A percentile compares a stretch with the other conserved stretches of the same genome.
These are phyloP conservation scores for Symmetrospora coprosmae DNA, from an alignment of 768 basidiomycete genomes.

Conservation along the genomic window DNA sequence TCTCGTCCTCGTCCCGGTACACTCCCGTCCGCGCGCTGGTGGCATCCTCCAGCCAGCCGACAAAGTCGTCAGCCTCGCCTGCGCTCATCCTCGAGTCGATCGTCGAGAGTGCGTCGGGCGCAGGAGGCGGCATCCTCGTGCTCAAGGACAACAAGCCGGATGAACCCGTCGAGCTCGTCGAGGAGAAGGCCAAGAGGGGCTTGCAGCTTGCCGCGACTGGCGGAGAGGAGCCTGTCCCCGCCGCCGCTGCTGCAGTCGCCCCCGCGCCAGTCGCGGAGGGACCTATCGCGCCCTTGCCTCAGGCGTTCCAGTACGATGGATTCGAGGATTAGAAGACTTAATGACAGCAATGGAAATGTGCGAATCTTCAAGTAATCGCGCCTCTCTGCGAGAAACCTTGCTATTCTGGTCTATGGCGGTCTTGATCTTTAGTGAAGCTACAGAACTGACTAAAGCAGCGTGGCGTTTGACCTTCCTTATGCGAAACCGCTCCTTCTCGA, in stretches of 20 bases:
- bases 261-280: neutral
- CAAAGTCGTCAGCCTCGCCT: slow-evolving; percentile 14
- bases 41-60: slow-evolving; percentile 31
- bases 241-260: neutral
- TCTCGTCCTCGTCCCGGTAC: slow-evolving; percentile 65
- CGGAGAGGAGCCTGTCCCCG: slow-evolving; percentile 16
- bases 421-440: too few species aligned
- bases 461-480: too few species aligned
- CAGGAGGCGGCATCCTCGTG: slow-evolving; percentile 78
- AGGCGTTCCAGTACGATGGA: slow-evolving; percentile 25
- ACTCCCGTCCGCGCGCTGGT: slow-evolving; percentile 75
- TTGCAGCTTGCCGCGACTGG: slow-evolving; percentile 20
- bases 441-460: too few species aligned
- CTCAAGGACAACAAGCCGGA: slow-evolving; percentile 58
- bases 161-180: slow-evolving; percentile 61
- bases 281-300: slow-evolving; percentile 22
- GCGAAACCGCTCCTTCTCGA: too few species aligned
- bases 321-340: slow-evolving; percentile 9
- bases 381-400: too few species aligned
- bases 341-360: too few species aligned
- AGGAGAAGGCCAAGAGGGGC: slow-evolving; percentile 38
- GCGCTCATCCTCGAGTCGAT: slow-evolving; percentile 14
- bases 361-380: too few species aligned
- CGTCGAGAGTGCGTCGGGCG: slow-evolving; percentile 39
- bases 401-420: too few species aligned